Conservation (phyloP, 2,329 filamentous ascomycete genomes). For the Colletotrichum spinosum region DNA sequence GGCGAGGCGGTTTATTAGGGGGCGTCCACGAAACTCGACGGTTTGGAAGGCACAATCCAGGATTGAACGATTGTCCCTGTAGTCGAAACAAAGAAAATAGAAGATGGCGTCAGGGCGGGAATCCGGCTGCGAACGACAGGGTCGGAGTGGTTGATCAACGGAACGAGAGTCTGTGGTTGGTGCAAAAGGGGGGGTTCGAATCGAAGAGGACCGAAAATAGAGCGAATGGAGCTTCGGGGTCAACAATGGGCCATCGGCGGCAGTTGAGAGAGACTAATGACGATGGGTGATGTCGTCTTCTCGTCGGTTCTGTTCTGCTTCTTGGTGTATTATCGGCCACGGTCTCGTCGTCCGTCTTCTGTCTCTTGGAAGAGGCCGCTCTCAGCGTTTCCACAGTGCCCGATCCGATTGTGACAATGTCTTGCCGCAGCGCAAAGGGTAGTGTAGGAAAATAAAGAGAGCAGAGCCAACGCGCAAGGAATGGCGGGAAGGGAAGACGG, state of each 20-base stretch:
- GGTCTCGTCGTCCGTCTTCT: background rate
- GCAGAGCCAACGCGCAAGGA: background rate
- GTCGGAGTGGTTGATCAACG: slow-evolving; percentile 20
- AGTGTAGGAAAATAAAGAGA: slow-evolving; percentile 2
- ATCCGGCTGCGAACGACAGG: slow-evolving; percentile 18
- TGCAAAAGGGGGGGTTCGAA: background rate
- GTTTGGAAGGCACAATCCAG: slow-evolving; percentile 15
- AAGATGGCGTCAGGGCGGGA: slow-evolving; percentile 23
- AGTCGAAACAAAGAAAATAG: slow-evolving; percentile 35
- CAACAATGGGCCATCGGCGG: slow-evolving; percentile 9
- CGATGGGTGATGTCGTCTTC: slow-evolving; percentile 8
- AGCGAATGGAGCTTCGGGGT: slow-evolving; percentile 6
- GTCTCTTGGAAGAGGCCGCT: slow-evolving; percentile 23
- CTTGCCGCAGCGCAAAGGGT: slow-evolving; percentile 18
- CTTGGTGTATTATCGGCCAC: slow-evolving; percentile 11
- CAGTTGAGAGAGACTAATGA: slow-evolving; percentile 24
- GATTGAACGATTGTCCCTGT: background rate
- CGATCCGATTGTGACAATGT: slow-evolving; percentile 33
- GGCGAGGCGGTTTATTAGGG: slow-evolving; percentile 34
- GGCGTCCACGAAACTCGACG: slow-evolving; percentile 29
- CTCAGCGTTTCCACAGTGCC: slow-evolving; percentile 36
- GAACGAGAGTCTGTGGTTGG: slow-evolving; percentile 16
- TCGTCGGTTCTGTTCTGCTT: background rate
- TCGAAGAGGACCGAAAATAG: background rate
- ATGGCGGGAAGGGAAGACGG: background rate